A percentile compares a stretch with the other conserved stretches of the same genome.
phyloP scores from a whole-genome alignment of 1,139 yeast species.

The Yamadazyma mexicana region DNA sequence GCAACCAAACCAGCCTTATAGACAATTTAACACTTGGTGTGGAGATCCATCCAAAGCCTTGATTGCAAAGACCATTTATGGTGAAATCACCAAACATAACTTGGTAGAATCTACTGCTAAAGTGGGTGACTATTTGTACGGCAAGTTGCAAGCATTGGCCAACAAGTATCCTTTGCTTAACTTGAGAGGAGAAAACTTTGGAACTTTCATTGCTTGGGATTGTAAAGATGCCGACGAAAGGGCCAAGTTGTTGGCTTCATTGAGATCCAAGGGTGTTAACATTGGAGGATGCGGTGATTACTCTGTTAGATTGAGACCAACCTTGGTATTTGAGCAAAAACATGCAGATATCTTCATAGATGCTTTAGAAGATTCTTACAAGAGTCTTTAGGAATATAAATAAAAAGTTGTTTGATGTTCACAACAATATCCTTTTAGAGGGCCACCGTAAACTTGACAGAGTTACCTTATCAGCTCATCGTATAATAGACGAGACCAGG shows the following conservation, averaged over 20 bases:
- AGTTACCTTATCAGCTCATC: too few species aligned
- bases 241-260: slow-evolving; percentile 55
- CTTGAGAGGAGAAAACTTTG: slow-evolving; percentile 74
- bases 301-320: slow-evolving; percentile 76
- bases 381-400: slow-evolving; percentile 3
- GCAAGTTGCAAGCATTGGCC: slow-evolving; percentile 51
- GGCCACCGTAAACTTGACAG: too few species aligned
- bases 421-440: too few species aligned
- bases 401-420: too few species aligned
- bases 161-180: slow-evolving; percentile 55
- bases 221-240: slow-evolving; percentile 53
- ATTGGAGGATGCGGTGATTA: slow-evolving; percentile 80
- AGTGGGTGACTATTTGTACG: slow-evolving; percentile 65
- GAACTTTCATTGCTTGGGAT: slow-evolving; percentile 81
- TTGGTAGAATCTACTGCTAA: slow-evolving; percentile 53
- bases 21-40: slow-evolving; percentile 91
- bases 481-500: too few species aligned
- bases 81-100: slow-evolving; percentile 61
- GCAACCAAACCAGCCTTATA: slow-evolving; percentile 70
- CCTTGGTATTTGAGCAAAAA: slow-evolving; percentile 69
- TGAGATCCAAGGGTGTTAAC: slow-evolving; percentile 66
- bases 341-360: slow-evolving; percentile 68
- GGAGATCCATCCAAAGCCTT: slow-evolving; percentile 83
- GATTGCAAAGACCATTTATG: slow-evolving; percentile 68
- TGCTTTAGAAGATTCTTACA: slow-evolving; percentile 35